Conservation (phyloP, 352 stramenopile genomes). For the Hyaloperonospora arabidopsidis region DNA sequence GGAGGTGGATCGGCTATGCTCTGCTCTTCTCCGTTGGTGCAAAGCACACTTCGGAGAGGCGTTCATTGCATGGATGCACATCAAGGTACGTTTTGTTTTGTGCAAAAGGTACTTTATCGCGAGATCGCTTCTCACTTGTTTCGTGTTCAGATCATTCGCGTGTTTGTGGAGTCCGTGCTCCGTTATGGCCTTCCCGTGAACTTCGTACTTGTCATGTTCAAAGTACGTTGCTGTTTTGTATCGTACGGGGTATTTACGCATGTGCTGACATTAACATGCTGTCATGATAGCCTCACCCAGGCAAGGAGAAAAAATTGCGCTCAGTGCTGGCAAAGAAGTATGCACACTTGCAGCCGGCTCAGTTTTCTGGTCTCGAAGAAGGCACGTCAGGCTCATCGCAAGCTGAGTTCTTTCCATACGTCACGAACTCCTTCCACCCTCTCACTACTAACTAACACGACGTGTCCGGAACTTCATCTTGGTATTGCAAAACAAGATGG, state of each 20-base stretch:
- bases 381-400: slow-evolving; percentile 45
- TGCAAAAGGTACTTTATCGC: not conserved
- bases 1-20: slow-evolving; percentile 92
- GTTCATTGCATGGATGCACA: slow-evolving; percentile 97
- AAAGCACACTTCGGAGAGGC: slow-evolving; percentile 97
- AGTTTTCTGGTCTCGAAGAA: slow-evolving; percentile 77
- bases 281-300: slow-evolving; percentile 42
- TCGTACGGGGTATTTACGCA: not conserved
- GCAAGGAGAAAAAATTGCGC: slow-evolving; percentile 81
- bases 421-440: slow-evolving; percentile 72
- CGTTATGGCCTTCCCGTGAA: slow-evolving; percentile 96
- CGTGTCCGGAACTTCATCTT: slow-evolving; percentile 4
- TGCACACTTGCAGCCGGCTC: slow-evolving; percentile 70
- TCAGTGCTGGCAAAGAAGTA: slow-evolving; percentile 79
- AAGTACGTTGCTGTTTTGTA: slow-evolving; percentile 32
- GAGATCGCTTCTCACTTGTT: slow-evolving; percentile 5
- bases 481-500: not conserved
- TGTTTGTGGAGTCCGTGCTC: slow-evolving; percentile 97
- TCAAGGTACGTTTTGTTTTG: slow-evolving; percentile 78
- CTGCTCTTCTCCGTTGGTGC: slow-evolving; percentile 93
- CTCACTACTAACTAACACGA: slow-evolving; percentile 31
- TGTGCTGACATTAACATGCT: not conserved
- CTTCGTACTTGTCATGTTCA: slow-evolving; percentile 86
- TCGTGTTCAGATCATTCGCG: slow-evolving; percentile 74
- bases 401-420: slow-evolving; percentile 77